phyloP scores from a whole-genome alignment of 805 yeast species.

The Myxozyma monticola region DNA sequence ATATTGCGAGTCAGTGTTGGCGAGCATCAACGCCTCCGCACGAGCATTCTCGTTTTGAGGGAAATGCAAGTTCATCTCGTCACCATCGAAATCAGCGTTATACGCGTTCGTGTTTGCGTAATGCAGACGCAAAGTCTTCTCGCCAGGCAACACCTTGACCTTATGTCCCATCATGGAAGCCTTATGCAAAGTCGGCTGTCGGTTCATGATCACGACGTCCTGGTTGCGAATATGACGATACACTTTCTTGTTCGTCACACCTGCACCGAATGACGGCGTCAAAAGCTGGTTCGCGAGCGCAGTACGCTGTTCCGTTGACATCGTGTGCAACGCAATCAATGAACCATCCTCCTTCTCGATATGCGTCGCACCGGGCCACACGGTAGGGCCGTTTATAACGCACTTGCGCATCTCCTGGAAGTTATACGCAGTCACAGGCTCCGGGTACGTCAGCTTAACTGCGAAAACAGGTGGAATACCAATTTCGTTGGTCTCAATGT shows the following conservation, averaged over 20 bases:
- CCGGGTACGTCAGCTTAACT: slow-evolving; percentile 91
- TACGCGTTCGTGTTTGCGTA: slow-evolving; percentile 99
- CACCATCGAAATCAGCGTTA: slow-evolving; percentile 99
- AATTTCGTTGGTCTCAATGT: slow-evolving; percentile 93
- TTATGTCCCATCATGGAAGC: slow-evolving; percentile 99
- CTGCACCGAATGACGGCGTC: slow-evolving; percentile 59
- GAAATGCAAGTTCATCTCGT: slow-evolving; percentile 99
- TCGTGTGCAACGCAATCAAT: slow-evolving; percentile 74
- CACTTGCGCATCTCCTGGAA: slow-evolving; percentile 89
- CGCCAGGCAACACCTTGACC: slow-evolving; percentile 95
- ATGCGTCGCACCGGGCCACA: slow-evolving; percentile 98
- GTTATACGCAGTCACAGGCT: slow-evolving; percentile 92
- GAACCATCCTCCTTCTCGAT: slow-evolving; percentile 95
- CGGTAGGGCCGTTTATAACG: slow-evolving; percentile 94
- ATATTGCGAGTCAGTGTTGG: slow-evolving; percentile 96
- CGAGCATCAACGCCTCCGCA: slow-evolving; percentile 92
- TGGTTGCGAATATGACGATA: slow-evolving; percentile 90
- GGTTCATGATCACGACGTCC: slow-evolving; percentile 96
- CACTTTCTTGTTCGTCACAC: slow-evolving; percentile 77
- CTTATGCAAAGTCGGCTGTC: slow-evolving; percentile 98
- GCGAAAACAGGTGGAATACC: slow-evolving; percentile 99
- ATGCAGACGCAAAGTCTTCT: slow-evolving; percentile 92
- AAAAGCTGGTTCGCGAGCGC: slow-evolving; percentile 90
- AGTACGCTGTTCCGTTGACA: slow-evolving; percentile 91
- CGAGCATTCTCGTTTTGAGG: slow-evolving; percentile 97